Evolutionary conservation across 306 rosid species (phyloP), one percentile per base, ranked within the genome.

Genomic region (Hylodesmum podocarpum): DNA sequence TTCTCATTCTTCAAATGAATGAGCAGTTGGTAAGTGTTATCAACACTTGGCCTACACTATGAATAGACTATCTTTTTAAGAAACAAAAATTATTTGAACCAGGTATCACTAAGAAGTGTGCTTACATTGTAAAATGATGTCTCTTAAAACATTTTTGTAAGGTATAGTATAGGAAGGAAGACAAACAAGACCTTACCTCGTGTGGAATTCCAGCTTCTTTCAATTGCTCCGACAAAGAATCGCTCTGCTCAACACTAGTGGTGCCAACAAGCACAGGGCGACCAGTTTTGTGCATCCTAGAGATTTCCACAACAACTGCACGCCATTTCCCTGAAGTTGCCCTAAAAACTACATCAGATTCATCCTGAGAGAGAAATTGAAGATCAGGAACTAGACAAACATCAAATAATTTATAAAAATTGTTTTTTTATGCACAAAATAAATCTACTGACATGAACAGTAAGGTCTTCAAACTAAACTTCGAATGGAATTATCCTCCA

Each of bases 201-300:
- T 95, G 98, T 1, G 87, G 91, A 76, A 95, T 89, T 72, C 92
- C 96, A 76, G 85, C 92, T 88, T 92, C 98, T 83, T 85, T 87
- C 86, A 95, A 87, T 78, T 87, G 91, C 77, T 88, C 86, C 5
- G 98, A 85, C 77, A 95, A 86, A 47, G 96, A 82, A 86, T 95
- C 98, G 66, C 98, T 95, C 84, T 92, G 97, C 80, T 95, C 98
- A 74, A 95, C 97, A 77, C 98, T 95, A 47, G 98, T 95, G 36
- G 98, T 95, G 82, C 98, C 97, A 67, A 95, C 98, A 86, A 95
- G 98, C 79, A 95, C 97, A 15, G 98, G 96, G 67, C 97, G 86
- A 47, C 97, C 97, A 24, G 93, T 90, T 84, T 95, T 95, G 82
- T 95, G 81, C 92, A 95, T 90, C 88, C 98, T 92, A 68, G 97